These are phyloP conservation scores for Zymoseptoria pseudotritici DNA, from an alignment of 2,329 filamentous ascomycete species.

Conservation along the genomic window DNA sequence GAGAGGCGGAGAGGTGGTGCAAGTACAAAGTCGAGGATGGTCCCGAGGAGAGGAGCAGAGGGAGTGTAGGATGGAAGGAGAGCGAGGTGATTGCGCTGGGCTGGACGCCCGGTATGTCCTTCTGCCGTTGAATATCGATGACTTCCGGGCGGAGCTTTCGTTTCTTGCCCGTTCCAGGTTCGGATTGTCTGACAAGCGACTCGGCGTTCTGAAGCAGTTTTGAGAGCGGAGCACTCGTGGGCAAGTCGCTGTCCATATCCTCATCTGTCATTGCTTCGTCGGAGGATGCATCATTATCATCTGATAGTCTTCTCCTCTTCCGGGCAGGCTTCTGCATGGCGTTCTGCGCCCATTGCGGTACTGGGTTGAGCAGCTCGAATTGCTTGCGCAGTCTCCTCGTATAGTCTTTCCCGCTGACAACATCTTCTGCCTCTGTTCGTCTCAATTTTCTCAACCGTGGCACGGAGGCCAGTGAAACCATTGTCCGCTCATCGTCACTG, in stretches of 20 bases:
- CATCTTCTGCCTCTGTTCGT: slow-evolving; percentile 71
- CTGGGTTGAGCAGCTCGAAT: slow-evolving; percentile 51
- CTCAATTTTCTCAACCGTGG: slow-evolving; percentile 76
- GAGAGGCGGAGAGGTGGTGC: slow-evolving; percentile 72
- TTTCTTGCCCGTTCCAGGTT: slow-evolving; percentile 46
- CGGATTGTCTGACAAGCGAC: slow-evolving; percentile 51
- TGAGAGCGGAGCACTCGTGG: slow-evolving; percentile 70
- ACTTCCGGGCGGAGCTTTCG: slow-evolving; percentile 77
- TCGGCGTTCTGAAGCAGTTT: slow-evolving; percentile 69
- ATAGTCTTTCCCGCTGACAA: slow-evolving; percentile 83
- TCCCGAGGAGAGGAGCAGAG: slow-evolving; percentile 83
- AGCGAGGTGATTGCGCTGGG: slow-evolving; percentile 72
- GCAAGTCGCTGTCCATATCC: slow-evolving; percentile 42
- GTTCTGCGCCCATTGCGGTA: slow-evolving; percentile 53
- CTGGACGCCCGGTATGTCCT: slow-evolving; percentile 74
- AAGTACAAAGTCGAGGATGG: slow-evolving; percentile 78
- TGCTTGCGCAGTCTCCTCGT: slow-evolving; percentile 70
- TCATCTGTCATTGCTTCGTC: slow-evolving; percentile 49
- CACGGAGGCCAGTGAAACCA: slow-evolving; percentile 71
- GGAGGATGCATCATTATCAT: slow-evolving; percentile 33
- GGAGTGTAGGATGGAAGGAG: slow-evolving; percentile 81
- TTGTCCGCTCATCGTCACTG: slow-evolving; percentile 85
- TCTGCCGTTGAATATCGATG: slow-evolving; percentile 79
- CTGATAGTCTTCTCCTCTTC: slow-evolving; percentile 41
- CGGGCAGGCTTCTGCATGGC: slow-evolving; percentile 34